phyloP scores from a whole-genome alignment of 1,139 yeast species.

The Diutina ranongensis region DNA sequence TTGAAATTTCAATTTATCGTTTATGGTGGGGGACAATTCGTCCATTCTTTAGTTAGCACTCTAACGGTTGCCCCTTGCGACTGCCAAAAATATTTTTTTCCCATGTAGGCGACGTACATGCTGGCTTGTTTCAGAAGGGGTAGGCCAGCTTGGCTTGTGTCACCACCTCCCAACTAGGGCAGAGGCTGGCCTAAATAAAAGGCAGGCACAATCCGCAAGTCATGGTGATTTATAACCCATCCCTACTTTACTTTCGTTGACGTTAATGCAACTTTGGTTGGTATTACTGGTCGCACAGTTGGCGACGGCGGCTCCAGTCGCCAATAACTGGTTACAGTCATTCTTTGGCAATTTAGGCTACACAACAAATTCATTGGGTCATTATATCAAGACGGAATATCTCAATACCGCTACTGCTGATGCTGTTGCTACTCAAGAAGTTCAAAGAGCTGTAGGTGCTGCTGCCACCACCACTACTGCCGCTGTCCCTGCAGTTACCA shows the following conservation, averaged over 20 bases:
- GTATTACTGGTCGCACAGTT: neutral
- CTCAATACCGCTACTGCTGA: neutral
- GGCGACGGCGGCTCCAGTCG: neutral
- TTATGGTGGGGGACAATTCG: too few relatives aligned
- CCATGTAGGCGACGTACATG: neutral
- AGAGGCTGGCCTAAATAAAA: neutral
- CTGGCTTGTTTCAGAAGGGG: neutral
- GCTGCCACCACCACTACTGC: neutral
- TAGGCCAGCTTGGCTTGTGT: neutral
- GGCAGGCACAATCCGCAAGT: neutral
- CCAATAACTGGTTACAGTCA: neutral
- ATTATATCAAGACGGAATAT: neutral
- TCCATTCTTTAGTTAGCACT: too few relatives aligned
- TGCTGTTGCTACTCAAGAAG: neutral
- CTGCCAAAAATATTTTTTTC: neutral
- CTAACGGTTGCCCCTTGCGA: too few relatives aligned
- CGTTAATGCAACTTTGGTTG: neutral
- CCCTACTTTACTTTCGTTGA: neutral
- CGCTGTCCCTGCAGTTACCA: neutral
- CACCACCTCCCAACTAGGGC: neutral
- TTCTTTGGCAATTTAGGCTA: constrained; percentile 1
- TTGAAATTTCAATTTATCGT: too few relatives aligned
- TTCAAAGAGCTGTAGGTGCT: neutral
- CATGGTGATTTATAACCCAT: neutral
- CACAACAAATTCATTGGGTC: neutral